phyloP scores from a whole-genome alignment of 2,329 filamentous ascomycete genomes.

The Ophiocordyceps polyrhachis-furcata region DNA sequence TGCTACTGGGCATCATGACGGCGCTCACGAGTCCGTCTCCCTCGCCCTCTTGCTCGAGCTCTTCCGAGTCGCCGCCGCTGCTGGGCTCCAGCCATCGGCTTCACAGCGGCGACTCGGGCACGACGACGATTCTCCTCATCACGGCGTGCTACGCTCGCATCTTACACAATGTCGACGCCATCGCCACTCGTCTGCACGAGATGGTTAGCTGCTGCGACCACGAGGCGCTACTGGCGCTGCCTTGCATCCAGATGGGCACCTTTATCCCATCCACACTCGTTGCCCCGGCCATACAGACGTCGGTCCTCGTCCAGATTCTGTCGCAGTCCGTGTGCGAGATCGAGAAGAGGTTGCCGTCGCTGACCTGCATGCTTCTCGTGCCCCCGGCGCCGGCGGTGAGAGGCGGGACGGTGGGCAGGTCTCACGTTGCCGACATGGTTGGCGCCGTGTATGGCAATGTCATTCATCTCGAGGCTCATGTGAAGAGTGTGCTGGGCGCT shows the following conservation, averaged over 20 bases:
- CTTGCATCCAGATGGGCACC: conserved; percentile 1
- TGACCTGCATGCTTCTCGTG: neutral
- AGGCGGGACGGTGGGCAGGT: neutral
- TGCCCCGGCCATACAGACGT: conserved; percentile 1
- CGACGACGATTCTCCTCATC: conserved; percentile 1
- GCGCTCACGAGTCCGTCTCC: neutral
- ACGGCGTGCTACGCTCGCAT: conserved; percentile 1
- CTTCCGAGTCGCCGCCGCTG: neutral
- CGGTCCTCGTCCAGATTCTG: conserved; percentile 1
- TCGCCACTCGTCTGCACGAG: neutral
- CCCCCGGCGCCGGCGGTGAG: neutral
- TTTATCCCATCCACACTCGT: neutral
- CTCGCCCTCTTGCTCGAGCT: neutral
- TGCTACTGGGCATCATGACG: conserved; percentile 1
- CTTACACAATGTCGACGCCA: neutral
- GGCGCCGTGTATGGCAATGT: conserved; percentile 1
- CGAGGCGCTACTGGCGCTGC: conserved; percentile 1
- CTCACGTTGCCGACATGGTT: neutral
- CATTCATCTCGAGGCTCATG: conserved; percentile 1
- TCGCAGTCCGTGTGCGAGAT: conserved; percentile 2
- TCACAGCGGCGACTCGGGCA: neutral
- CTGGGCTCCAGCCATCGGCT: neutral
- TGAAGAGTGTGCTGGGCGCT: neutral
- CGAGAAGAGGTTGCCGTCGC: conserved; percentile 1
- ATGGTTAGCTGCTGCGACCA: conserved; percentile 1